Conservation (phyloP, 805 yeast species). For the Jamesozyma spencerorum region DNA sequence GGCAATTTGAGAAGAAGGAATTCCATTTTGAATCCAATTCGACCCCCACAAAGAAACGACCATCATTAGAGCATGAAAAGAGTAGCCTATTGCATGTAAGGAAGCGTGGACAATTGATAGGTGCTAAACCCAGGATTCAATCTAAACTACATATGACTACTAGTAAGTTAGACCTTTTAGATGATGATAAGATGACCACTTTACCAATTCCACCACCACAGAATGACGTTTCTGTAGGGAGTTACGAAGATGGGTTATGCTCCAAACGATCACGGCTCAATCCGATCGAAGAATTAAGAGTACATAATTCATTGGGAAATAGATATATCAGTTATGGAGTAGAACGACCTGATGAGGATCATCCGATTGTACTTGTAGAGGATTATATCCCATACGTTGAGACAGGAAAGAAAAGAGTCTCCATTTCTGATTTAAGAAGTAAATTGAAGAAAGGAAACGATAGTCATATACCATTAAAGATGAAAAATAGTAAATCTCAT, state of each 20-base stretch:
- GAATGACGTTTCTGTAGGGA: no score
- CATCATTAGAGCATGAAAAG: not conserved
- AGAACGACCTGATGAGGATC: constrained; percentile 8
- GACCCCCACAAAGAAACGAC: constrained; percentile 22
- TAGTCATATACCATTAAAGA: constrained; percentile 19
- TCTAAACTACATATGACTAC: constrained; percentile 18
- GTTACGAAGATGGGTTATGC: not conserved
- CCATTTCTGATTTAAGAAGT: constrained; percentile 22
- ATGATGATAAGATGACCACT: constrained; percentile 23
- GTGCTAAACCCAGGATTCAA: constrained; percentile 24
- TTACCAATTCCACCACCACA: constrained; percentile 26
- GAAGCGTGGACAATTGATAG: constrained; percentile 20
- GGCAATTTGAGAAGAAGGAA: constrained; percentile 24
- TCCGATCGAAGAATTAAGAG: constrained; percentile 10
- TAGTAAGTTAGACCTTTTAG: constrained; percentile 27
- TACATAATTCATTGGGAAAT: constrained; percentile 10
- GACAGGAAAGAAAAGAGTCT: constrained; percentile 15
- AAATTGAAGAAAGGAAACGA: constrained; percentile 17
- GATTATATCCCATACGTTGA: constrained; percentile 22
- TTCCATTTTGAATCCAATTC: constrained; percentile 25
- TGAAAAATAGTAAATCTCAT: not conserved
- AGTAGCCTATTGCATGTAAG: constrained; percentile 10
- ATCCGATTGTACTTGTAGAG: constrained; percentile 25
- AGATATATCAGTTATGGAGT: constrained; percentile 14
- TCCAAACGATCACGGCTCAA: no score